A percentile compares a stretch with the other conserved stretches of the same genome.
phyloP scores from a whole-genome alignment of 2,329 filamentous ascomycete genomes.

The Kalmusia sp. region DNA sequence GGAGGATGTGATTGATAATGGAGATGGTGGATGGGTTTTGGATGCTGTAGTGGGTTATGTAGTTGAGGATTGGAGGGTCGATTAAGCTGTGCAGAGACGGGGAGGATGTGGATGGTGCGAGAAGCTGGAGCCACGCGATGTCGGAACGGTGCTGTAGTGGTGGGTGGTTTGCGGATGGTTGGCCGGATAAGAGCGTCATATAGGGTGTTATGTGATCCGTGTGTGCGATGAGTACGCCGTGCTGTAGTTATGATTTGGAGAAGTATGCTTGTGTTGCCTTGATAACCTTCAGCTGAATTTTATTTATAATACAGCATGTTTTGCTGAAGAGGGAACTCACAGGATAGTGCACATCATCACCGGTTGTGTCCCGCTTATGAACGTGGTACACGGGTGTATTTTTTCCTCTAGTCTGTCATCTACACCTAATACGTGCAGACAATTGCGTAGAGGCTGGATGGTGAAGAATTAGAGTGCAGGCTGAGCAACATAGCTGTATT shows the following conservation, averaged over 20 bases:
- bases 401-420: not conserved
- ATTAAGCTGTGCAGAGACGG: not conserved
- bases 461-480: not conserved
- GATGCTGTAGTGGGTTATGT: conserved; percentile 11
- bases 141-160: conserved; percentile 20
- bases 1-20: not conserved
- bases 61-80: too few relatives aligned
- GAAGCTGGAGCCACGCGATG: conserved; percentile 18
- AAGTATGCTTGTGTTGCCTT: conserved; percentile 5
- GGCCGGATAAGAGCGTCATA: not conserved
- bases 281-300: not conserved
- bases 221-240: conserved; percentile 11
- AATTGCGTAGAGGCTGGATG: not conserved
- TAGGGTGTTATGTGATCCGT: not conserved
- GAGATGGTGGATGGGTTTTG: conserved; percentile 4
- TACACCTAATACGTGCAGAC: not conserved
- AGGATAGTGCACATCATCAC: not conserved
- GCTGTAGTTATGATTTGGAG: conserved; percentile 2
- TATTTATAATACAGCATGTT: not conserved
- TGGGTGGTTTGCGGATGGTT: not conserved
- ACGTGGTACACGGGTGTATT: conserved; percentile 1
- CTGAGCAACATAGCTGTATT: not conserved
- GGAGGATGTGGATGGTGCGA: not conserved
- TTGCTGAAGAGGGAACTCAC: not conserved
- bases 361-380: not conserved